Evolutionary conservation across 192 early-diverging fungal species (phyloP).

Genomic region (Coemansia reversa): DNA sequence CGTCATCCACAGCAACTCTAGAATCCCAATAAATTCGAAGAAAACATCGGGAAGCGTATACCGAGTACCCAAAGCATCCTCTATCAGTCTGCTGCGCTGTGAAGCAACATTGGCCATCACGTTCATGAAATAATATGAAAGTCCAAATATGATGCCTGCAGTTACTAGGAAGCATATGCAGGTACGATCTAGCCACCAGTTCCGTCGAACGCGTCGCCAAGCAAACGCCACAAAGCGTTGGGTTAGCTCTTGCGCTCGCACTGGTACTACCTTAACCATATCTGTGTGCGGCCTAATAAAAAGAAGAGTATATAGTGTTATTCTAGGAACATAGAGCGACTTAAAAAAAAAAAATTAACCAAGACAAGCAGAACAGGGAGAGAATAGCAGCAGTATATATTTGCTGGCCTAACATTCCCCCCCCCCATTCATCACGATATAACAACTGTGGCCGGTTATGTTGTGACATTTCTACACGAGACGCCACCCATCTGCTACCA

Average conservation of each 20-base stretch:
- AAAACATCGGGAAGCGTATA: constrained; percentile 55
- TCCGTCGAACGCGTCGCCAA: constrained; percentile 39
- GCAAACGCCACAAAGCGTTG: constrained; percentile 5
- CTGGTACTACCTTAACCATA: constrained; percentile 10
- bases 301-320: too few relatives aligned
- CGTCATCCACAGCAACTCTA: constrained; percentile 59
- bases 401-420: too few relatives aligned
- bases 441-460: not conserved
- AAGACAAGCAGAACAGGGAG: not conserved
- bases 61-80: constrained; percentile 38
- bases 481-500: not conserved
- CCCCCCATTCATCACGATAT: not conserved
- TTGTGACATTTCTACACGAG: not conserved
- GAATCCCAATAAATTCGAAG: constrained; percentile 59
- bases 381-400: too few relatives aligned
- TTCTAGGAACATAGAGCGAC: too few relatives aligned
- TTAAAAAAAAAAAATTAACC: not conserved
- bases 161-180: constrained; percentile 34
- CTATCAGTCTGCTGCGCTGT: constrained; percentile 54
- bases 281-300: not conserved
- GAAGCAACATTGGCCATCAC: constrained; percentile 67
- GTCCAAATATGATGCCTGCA: constrained; percentile 29
- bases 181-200: constrained; percentile 56
- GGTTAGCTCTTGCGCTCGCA: constrained; percentile 8
- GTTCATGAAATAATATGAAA: constrained; percentile 60